A percentile compares a stretch with the other conserved stretches of the same genome.
Conservation (phyloP, 1,284 basidiomycete species). For the Ceratobasidium papillatum region DNA sequence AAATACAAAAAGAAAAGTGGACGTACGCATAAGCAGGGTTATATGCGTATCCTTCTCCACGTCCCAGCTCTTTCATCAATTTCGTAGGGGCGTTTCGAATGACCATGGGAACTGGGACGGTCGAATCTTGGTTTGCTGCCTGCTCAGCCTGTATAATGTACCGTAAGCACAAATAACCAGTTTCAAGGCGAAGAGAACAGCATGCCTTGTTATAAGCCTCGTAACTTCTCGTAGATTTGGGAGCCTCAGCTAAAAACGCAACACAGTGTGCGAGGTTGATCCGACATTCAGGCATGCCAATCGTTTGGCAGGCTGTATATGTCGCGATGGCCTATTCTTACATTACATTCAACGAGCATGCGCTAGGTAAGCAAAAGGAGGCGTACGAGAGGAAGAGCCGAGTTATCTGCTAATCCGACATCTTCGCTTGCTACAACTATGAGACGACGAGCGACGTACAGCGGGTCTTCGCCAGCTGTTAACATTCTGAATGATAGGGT, state of each 20-base stretch:
- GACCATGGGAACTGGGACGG: constrained; percentile 74
- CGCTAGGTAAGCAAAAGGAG: not conserved
- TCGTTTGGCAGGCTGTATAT: constrained; percentile 78
- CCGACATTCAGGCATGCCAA: constrained; percentile 86
- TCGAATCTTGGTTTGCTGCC: constrained; percentile 63
- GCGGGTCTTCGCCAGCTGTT: constrained; percentile 85
- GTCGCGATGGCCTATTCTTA: constrained; percentile 73
- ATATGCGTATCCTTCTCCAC: constrained; percentile 76
- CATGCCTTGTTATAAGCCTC: constrained; percentile 71
- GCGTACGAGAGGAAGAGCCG: constrained; percentile 74
- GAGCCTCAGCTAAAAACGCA: constrained; percentile 81
- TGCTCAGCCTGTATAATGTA: constrained; percentile 62
- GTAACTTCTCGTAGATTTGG: constrained; percentile 83
- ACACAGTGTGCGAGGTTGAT: constrained; percentile 84
- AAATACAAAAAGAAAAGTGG: not conserved
- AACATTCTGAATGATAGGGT: constrained; percentile 64
- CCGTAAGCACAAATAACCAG: not conserved
- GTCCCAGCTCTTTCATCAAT: constrained; percentile 84
- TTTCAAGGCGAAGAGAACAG: not conserved
- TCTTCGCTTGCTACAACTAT: constrained; percentile 89
- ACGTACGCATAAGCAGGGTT: constrained; percentile 78
- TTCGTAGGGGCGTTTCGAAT: constrained; percentile 89
- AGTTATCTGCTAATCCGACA: constrained; percentile 78
- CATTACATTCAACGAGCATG: constrained; percentile 23
- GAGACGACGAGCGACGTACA: constrained; percentile 83